Evolutionary conservation across 192 early-diverging fungal species (phyloP), one percentile per base, ranked within the genome.

Genomic region (Backusella psychrophila): DNA sequence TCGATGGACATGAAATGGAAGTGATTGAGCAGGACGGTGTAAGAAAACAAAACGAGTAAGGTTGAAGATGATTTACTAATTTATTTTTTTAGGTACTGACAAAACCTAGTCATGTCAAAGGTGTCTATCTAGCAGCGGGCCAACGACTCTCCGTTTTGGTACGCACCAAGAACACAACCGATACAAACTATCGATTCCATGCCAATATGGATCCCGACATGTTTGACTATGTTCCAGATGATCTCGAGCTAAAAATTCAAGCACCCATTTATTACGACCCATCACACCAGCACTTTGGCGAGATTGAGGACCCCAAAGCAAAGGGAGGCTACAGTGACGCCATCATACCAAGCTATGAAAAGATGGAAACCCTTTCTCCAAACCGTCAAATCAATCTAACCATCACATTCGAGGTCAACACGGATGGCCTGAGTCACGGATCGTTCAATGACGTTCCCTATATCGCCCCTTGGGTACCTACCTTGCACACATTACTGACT

Each of bases 101-200:
- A 6, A 82, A 92, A 69, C 87, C 85, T 26, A 85, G 69, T 5
- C 81, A 74, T 11, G 89, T 90, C 15, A 78, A 86, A 21, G 87
- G 85, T 38, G 82, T 94, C 66, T 77, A 84, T 21, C 56, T 95
- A 69, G 86, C 90, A 7, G 86, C 90, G 29, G 96, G 92, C 0
- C 94, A 96, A 80, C 91, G 96, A 39, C 86, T 89, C 35, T 94
- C 94, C 36, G 89, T 97, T 4, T 85, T 97, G 1, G 91, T 96
- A 14, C 93, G 86, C 0, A 92, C 94, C 17, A 89, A 87, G 26
- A 82, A 89, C 78, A 83, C 83, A 15, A 84, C 89, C 6, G 72
- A 75, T 53, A 34, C 69, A 38, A 96, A 97, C 87, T 96, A 90
- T 71, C 15, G 85, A 46, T 80, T 96, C 73, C 91, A 93, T 70